Base-by-base conservation (phyloP, 768 basidiomycete genomes). In the Cyclocybe aegerita region DNA sequence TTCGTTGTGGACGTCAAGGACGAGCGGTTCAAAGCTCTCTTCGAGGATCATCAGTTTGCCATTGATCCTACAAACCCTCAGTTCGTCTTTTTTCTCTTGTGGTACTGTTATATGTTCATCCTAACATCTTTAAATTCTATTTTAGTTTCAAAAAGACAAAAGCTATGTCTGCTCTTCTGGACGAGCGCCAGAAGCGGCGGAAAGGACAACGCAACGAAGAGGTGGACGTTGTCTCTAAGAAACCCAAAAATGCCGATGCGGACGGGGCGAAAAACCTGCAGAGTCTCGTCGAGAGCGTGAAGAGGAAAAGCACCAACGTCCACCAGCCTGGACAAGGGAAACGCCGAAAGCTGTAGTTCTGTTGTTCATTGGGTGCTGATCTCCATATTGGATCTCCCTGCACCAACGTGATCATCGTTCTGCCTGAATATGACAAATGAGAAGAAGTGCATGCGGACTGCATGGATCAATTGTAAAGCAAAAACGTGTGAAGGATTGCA, bases 21-120 rank as follows among this genome's bases (percentile, higher is more conserved):
- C 61, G 81, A 86, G 8, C 86, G 97, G 11, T 98, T 98, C 77
- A 82, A 82, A 63, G 86, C 80, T 15, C 63, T 98, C 39, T 89
- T 93, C 60, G 92, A 97, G 58, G 88, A 98, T 61, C 85, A 91
- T 60, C 81, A 86, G 31, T 98, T 91, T 57, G 95, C 96, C 0
- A 94, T 99, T 57, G 97, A 99, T 67, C 96, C 97, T 14, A 90
- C 83, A 46, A 90, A 98, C 70, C 93, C 96, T 65, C 90, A 86
- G 96, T 97, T 63, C 56, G 93, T 78, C 9, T 43, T 10, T 8
- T 55, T 32, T 44, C 35, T 31, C 16, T 9, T n/a, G 48, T 8
- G 14, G 14, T 31, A 2, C 49, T 33, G 10, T 32, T 32, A 8
- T 32, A 23, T 32, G 9, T n/a, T 11, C 46, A 50, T 49, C 50